Evolutionary conservation across 768 basidiomycete genomes (phyloP), one percentile per base, ranked within the genome.

Genomic region (Suillus luteus): DNA sequence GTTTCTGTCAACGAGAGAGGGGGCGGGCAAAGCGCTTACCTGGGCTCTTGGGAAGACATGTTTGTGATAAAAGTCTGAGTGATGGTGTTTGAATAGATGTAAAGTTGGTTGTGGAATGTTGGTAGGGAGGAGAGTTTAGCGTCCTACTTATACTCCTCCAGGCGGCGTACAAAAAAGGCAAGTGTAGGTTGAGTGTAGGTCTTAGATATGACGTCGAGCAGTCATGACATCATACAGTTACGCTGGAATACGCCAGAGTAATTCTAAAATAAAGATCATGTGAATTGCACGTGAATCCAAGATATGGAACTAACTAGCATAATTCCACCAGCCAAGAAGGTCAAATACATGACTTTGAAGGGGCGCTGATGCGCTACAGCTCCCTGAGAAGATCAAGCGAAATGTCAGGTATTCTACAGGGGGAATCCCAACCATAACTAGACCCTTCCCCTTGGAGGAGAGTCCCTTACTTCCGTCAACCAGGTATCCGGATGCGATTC

Each of bases 211-310:
- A 72, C 66, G 66, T 70, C 38, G 22, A 31, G 41, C 12, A 19
- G 41, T 22, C 17, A 70, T 75, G 73, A 76, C 70, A 75, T 75
- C 75, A 75, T 73, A 64, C 5, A 6, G 15, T 22, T 37, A n/a
- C n/a, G n/a, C n/a, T 57, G 7, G n/a, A 27, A 22, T 24, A n/a
- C 3, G 19, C 19, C 44, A 15, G 31, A 11, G 27, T 17, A 17
- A 19, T 54, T 11, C 52, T 17, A 54, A 52, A 46, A n/a, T 17
- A 7, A 49, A 48, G 10, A 48, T 14, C 5, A 27, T 27, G 48
- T 49, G 22, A 49, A 24, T 49, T n/a, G n/a, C n/a, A 46, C 11
- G 46, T 22, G 46, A 48, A 48, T 48, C 22, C n/a, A 12, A 43
- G 27, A 2, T 17, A 43, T 43, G 7, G 14, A 5, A 15, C 40